A percentile compares a stretch with the other conserved stretches of the same genome.
Evolutionary conservation across 2,329 filamentous ascomycete species (phyloP).

Genomic region (Colletotrichum euphorbiae): DNA sequence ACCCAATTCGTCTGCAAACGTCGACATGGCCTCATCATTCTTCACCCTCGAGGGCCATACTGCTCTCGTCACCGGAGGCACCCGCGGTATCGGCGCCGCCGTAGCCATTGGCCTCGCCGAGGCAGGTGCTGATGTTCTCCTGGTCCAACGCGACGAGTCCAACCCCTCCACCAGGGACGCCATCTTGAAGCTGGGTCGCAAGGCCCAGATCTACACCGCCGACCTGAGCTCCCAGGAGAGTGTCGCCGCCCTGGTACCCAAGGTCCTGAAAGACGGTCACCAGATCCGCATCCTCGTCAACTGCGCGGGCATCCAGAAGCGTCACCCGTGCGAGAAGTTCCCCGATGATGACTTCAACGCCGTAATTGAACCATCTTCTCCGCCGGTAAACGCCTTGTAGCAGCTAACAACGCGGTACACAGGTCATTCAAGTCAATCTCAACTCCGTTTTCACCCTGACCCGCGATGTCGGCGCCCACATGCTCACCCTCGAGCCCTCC

Average conservation of each 20-base stretch:
- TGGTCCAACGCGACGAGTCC: slow-evolving; percentile 62
- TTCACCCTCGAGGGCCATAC: slow-evolving; percentile 69
- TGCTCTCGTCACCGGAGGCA: slow-evolving; percentile 68
- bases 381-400: neutral
- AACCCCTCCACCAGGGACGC: slow-evolving; percentile 66
- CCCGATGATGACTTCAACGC: slow-evolving; percentile 82
- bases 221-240: slow-evolving; percentile 73
- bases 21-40: slow-evolving; percentile 51
- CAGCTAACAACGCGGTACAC: neutral
- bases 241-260: slow-evolving; percentile 70
- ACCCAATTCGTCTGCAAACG: neutral
- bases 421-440: slow-evolving; percentile 89
- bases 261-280: slow-evolving; percentile 71
- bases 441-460: slow-evolving; percentile 82
- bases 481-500: slow-evolving; percentile 69
- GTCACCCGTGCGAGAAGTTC: slow-evolving; percentile 81
- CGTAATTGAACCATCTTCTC: slow-evolving; percentile 48
- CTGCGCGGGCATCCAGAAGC: slow-evolving; percentile 86
- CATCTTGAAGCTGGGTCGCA: slow-evolving; percentile 74
- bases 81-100: slow-evolving; percentile 68
- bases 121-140: slow-evolving; percentile 67
- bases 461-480: slow-evolving; percentile 82
- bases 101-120: slow-evolving; percentile 69
- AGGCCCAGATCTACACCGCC: slow-evolving; percentile 74
- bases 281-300: slow-evolving; percentile 84